A percentile compares a stretch with the other conserved stretches of the same genome.
Conservation (phyloP, 1,284 basidiomycete genomes). For the Tremellales sp. region DNA sequence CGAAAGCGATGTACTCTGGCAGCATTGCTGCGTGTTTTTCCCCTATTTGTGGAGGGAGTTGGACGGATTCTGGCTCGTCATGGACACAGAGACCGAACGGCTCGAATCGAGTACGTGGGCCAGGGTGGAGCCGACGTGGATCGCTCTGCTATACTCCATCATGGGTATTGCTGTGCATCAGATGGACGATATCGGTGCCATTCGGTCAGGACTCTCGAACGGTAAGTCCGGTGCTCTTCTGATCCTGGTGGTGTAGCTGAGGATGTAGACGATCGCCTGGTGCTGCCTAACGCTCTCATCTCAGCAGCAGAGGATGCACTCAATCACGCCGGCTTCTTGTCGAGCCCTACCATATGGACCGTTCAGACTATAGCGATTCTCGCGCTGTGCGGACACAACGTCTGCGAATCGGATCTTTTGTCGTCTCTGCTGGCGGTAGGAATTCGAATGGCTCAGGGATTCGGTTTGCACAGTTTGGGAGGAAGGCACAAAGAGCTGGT, state of each 20-base stretch:
- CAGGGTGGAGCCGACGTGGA: slow-evolving; percentile 16
- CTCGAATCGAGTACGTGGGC: slow-evolving; percentile 5
- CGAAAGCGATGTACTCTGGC: slow-evolving; percentile 15
- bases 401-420: slow-evolving; percentile 24
- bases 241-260: not conserved
- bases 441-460: slow-evolving; percentile 19
- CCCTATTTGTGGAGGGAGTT: slow-evolving; percentile 15
- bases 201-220: slow-evolving; percentile 11
- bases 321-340: slow-evolving; percentile 14
- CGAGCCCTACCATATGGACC: slow-evolving; percentile 16
- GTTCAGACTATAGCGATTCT: slow-evolving; percentile 23
- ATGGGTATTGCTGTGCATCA: slow-evolving; percentile 22
- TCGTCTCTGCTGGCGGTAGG: slow-evolving; percentile 21
- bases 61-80: slow-evolving; percentile 8
- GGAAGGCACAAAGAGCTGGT: not conserved
- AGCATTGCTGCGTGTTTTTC: slow-evolving; percentile 22
- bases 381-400: slow-evolving; percentile 21
- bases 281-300: slow-evolving; percentile 17
- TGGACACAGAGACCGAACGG: not conserved
- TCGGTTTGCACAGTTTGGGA: slow-evolving; percentile 17
- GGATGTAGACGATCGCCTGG: slow-evolving; percentile 10
- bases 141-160: slow-evolving; percentile 16
- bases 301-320: slow-evolving; percentile 15
- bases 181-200: slow-evolving; percentile 14
- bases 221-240: slow-evolving; percentile 10